Evolutionary conservation across 768 basidiomycete genomes (phyloP).

Genomic region (Russula sp.): DNA sequence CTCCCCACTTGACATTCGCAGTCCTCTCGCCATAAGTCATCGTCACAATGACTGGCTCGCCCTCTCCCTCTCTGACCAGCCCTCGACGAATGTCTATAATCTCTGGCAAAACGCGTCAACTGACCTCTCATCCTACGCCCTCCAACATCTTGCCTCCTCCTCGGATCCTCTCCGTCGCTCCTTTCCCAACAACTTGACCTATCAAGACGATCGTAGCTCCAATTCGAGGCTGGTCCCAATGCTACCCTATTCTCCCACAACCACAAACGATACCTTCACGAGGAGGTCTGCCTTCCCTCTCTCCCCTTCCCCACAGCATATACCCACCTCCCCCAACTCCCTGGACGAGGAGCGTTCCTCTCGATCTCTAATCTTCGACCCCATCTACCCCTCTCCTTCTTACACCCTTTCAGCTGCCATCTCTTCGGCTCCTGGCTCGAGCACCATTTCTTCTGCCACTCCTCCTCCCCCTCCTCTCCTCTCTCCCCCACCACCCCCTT

Average conservation of each 20-base stretch:
- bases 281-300: not conserved
- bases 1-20: constrained; percentile 13
- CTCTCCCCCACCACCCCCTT: not conserved
- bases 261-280: not conserved
- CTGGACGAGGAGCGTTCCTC: constrained; percentile 18
- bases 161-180: constrained; percentile 18
- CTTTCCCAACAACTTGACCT: constrained; percentile 9
- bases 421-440: constrained; percentile 9
- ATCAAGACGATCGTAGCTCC: constrained; percentile 20
- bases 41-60: constrained; percentile 10
- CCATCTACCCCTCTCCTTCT: constrained; percentile 25
- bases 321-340: constrained; percentile 5
- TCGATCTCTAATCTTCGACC: constrained; percentile 19
- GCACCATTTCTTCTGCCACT: not conserved
- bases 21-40: constrained; percentile 1
- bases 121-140: constrained; percentile 12
- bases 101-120: constrained; percentile 15
- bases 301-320: constrained; percentile 9
- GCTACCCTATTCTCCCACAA: constrained; percentile 20
- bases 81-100: constrained; percentile 15
- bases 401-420: constrained; percentile 27
- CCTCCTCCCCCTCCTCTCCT: not conserved
- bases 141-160: not conserved
- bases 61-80: not conserved
- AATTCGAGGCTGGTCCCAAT: constrained; percentile 23